A percentile compares a stretch with the other conserved stretches of the same genome.
Evolutionary conservation across 805 yeast genomes (phyloP).

Genomic region (Nakazawaea holstii): DNA sequence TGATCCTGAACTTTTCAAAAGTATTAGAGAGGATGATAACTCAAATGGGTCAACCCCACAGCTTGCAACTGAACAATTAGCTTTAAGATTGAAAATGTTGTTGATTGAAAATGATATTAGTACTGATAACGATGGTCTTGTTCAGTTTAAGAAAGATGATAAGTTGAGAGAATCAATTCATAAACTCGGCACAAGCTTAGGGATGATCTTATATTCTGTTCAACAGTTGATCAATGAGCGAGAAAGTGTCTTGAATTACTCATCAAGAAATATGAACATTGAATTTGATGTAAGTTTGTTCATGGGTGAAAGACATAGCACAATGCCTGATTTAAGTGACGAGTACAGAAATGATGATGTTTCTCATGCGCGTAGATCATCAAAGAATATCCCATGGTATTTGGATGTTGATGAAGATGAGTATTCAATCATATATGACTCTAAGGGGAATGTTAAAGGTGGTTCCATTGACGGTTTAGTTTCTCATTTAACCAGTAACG

Average conservation of each 20-base stretch:
- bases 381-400: constrained; percentile 60
- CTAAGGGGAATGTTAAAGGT: constrained; percentile 72
- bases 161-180: constrained; percentile 32
- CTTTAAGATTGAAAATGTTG: constrained; percentile 39
- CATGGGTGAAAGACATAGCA: constrained; percentile 37
- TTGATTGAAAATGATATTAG: constrained; percentile 43
- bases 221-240: constrained; percentile 64
- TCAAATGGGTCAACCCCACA: constrained; percentile 33
- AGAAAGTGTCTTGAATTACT: constrained; percentile 63
- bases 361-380: constrained; percentile 28
- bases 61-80: constrained; percentile 42
- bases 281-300: constrained; percentile 58
- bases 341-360: constrained; percentile 21
- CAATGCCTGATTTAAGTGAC: constrained; percentile 31
- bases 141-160: constrained; percentile 30
- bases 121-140: constrained; percentile 25
- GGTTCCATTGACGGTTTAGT: constrained; percentile 77
- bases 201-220: constrained; percentile 34
- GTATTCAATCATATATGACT: constrained; percentile 45
- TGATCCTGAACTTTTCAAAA: constrained; percentile 71
- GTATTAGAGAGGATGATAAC: constrained; percentile 54
- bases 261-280: constrained; percentile 73
- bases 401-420: constrained; percentile 61
- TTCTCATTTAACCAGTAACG: constrained; percentile 76
- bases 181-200: constrained; percentile 30